Conservation (phyloP, 164 flowering plant genomes). For the Macadamia integrifolia region DNA sequence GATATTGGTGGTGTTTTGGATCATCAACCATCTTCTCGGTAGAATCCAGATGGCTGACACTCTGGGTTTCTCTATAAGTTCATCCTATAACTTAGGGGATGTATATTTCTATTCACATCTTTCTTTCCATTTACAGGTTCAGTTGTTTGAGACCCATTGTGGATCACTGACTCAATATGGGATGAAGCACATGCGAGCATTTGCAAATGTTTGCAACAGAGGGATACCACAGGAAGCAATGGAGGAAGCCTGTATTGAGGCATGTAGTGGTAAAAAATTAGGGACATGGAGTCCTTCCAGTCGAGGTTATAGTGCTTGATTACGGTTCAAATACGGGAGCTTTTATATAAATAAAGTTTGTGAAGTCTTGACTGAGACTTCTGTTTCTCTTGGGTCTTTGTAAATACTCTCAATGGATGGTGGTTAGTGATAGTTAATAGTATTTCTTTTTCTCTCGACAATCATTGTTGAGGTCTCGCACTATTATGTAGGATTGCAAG, state of each 20-base stretch:
- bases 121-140: slow-evolving; percentile 37
- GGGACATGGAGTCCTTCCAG: slow-evolving; percentile 35
- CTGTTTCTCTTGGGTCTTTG: neutral
- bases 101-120: no score
- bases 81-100: no score
- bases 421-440: no score
- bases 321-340: neutral
- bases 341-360: slow-evolving; percentile 1
- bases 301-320: slow-evolving; percentile 59
- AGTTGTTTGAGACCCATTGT: slow-evolving; percentile 56
- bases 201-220: slow-evolving; percentile 82
- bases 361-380: neutral
- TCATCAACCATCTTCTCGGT: no score
- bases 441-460: no score
- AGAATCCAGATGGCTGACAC: no score
- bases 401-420: neutral
- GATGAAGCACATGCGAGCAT: slow-evolving; percentile 94
- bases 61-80: no score
- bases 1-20: no score
- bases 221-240: slow-evolving; percentile 34
- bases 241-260: slow-evolving; percentile 52
- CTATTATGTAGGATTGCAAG: no score
- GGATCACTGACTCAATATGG: slow-evolving; percentile 87
- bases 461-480: no score
- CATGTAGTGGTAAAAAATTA: slow-evolving; percentile 30